These are phyloP conservation scores for Warburgia ugandensis DNA, from an alignment of 164 flowering plant genomes.

Conservation along the genomic window DNA sequence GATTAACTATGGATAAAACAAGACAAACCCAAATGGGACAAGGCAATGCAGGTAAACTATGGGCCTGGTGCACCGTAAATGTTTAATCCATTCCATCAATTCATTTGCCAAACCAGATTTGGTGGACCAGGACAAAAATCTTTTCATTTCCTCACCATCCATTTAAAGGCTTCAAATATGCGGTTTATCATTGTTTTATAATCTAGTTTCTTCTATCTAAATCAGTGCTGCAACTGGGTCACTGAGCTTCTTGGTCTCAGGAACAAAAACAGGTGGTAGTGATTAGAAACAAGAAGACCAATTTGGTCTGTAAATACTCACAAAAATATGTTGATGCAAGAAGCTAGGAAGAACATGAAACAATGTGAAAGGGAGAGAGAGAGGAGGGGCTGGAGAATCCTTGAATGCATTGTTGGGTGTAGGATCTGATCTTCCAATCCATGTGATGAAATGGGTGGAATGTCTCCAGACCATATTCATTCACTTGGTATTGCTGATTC, in stretches of 20 bases:
- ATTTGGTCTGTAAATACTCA: too few relatives aligned
- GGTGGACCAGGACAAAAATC: too few relatives aligned
- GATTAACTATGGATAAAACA: too few relatives aligned
- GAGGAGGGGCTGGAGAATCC: background rate
- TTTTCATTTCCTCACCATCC: too few relatives aligned
- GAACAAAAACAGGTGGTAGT: background rate
- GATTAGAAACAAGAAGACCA: background rate
- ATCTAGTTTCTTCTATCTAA: background rate
- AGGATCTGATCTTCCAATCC: background rate
- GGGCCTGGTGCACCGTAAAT: too few relatives aligned
- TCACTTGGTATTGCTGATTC: background rate
- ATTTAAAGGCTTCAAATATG: too few relatives aligned
- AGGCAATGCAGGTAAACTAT: too few relatives aligned
- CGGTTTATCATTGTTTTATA: background rate
- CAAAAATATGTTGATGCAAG: background rate
- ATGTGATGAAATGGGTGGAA: constrained; percentile 1
- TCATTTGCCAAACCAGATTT: too few relatives aligned
- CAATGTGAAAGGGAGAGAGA: constrained; percentile 1
- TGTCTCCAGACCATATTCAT: background rate
- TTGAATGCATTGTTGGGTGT: background rate
- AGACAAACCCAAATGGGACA: too few relatives aligned
- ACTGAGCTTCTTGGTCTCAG: background rate
- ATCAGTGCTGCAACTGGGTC: background rate
- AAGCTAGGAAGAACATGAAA: background rate
- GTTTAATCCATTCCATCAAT: too few relatives aligned